Conservation (phyloP, 2,329 filamentous ascomycete species). For the Ophiostoma pallidulum region DNA sequence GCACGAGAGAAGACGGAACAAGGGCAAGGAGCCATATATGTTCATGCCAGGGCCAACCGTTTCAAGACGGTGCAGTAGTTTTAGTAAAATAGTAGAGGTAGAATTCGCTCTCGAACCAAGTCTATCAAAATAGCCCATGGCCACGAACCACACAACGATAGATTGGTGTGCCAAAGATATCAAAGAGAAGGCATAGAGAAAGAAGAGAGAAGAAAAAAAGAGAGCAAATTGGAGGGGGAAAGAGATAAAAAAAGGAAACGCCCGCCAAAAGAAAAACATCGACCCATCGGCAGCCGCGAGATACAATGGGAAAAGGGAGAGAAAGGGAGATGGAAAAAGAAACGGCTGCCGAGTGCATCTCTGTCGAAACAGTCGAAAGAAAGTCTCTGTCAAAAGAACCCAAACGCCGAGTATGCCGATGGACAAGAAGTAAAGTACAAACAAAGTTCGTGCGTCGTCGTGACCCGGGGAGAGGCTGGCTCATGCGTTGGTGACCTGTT, state of each 20-base stretch:
- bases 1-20: too few relatives aligned
- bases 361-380: not conserved
- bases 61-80: too few relatives aligned
- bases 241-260: slow-evolving; percentile 9
- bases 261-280: slow-evolving; percentile 9
- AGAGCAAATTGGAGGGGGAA: not conserved
- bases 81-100: not conserved
- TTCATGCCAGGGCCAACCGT: too few relatives aligned
- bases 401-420: slow-evolving; percentile 31
- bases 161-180: too few relatives aligned
- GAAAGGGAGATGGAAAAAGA: slow-evolving; percentile 7
- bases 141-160: not conserved
- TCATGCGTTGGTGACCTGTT: slow-evolving; percentile 52
- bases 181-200: not conserved
- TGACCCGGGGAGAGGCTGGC: slow-evolving; percentile 15
- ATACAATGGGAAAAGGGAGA: not conserved
- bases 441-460: slow-evolving; percentile 31
- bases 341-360: not conserved
- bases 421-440: slow-evolving; percentile 28
- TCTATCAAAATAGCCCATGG: not conserved
- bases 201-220: not conserved
- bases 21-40: too few relatives aligned
- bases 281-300: slow-evolving; percentile 14
- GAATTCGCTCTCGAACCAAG: too few relatives aligned
- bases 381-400: slow-evolving; percentile 17